Evolutionary conservation across 148 eudicot genomes (phyloP), one percentile per base, ranked within the genome.

Genomic region (Fallopia convolvulus): DNA sequence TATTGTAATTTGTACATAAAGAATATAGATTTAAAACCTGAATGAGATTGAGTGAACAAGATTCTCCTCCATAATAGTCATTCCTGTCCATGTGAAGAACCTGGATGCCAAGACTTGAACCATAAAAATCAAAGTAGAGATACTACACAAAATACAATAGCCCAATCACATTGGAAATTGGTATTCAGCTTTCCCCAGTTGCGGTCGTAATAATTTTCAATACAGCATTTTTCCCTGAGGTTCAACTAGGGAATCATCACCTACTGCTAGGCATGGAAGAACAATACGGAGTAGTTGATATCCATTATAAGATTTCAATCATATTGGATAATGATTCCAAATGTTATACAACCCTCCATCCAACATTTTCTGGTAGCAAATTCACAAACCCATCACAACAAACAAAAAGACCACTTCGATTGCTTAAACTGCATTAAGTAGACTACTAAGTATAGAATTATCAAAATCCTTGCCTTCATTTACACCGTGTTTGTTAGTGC

Each of bases 51-150:
- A 84, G 89, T 41, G 89, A 88, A 23, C 89, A 86, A 56, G 90
- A 88, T 65, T 88, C 90, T 63, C 87, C 88, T 53, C 90, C 91
- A 63, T 86, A 86, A 79, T 88, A 86, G 70, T 88, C 91, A 82
- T 88, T 86, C 55, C 91, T 84, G 56, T 88, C 91, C 87, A 88
- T 88, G 79, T 86, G 91, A 52, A 88, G 84, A 39, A 88, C 91
- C 89, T 88, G 78, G 33, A 26, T 42, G 75, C 17, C 75, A 73
- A 46, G 39, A 73, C 39, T 20, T 21, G 39, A 20, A 3, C 33
- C 75, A 73, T 73, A 12, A 48, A 73, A 44, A 21, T 68, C 44
- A 68, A 68, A 68, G 46, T 26, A 61, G 68, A 61, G 68, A 61
- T 26, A 48, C 50, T n/a, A 61, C 13, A 61, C 30, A 30, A 26